Base-by-base conservation (phyloP, 1,139 yeast species). In the Geotrichum citri-aurantii region DNA sequence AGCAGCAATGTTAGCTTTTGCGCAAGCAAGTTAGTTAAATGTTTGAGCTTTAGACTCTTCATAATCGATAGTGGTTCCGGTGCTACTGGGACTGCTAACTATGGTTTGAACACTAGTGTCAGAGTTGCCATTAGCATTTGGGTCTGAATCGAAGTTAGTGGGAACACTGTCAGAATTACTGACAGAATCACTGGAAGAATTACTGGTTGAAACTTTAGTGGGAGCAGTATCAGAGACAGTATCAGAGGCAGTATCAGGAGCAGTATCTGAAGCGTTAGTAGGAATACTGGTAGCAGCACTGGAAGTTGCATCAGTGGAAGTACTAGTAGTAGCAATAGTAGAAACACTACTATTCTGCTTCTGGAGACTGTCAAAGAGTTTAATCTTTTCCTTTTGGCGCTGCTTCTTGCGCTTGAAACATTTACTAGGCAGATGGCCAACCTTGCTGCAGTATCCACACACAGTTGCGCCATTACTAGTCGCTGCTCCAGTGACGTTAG, bases 321-420 rank as follows among this genome's bases (percentile, higher is more conserved):
- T 19, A 21, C 27, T 26, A 27, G 50, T 12, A 5, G 50, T n/a
- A 26, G 12, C 17, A 3, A 27, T 21, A 26, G 17, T n/a, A 12
- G n/a, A 11, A 26, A 23, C 17, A 23, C 17, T 52, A 27, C 53
- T 31, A 42, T 14, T 24, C 31, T 52, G 49, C 29, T 48, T 37
- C 31, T 58, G 51, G 19, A 59, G 40, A 42, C 61, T 56, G 27
- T 56, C 55, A 42, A 47, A 56, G 10, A 56, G 42, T 27, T 54
- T 58, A 31, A 53, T 47, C 52, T 59, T 56, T 42, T 59, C 61
- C 44, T 55, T 52, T 46, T 59, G 61, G 10, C 61, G 49, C 47
- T 56, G 54, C 53, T 56, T 56, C 54, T 59, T 59, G 17, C 56
- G 49, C 54, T 56, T 56, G 26, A 59, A 59, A 29, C 61, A 59